These are phyloP conservation scores for Didymella glomerata DNA, from an alignment of 2,329 filamentous ascomycete genomes.

Conservation along the genomic window DNA sequence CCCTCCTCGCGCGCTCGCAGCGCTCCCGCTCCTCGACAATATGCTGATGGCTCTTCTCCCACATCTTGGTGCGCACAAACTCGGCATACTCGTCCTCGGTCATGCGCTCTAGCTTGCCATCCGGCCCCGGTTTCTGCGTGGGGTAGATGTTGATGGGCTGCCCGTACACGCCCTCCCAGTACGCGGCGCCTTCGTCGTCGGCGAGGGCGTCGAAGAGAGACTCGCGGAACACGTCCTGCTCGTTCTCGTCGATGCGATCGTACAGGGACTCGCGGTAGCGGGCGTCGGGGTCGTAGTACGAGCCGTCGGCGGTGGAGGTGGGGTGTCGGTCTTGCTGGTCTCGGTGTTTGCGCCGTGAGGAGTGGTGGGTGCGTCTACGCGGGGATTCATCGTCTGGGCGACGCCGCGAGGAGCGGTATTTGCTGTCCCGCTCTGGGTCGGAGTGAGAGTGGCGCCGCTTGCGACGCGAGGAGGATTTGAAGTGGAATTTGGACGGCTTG, in stretches of 20 bases:
- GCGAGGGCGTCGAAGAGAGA: slow-evolving; percentile 96
- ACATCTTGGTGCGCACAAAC: slow-evolving; percentile 89
- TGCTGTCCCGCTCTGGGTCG: slow-evolving; percentile 8
- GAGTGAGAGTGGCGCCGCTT: slow-evolving; percentile 31
- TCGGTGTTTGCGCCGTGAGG: slow-evolving; percentile 31
- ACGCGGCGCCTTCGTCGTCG: slow-evolving; percentile 93
- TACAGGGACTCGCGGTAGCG: slow-evolving; percentile 46
- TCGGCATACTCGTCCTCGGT: slow-evolving; percentile 89
- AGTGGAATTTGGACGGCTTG: slow-evolving; percentile 50
- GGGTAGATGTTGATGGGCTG: slow-evolving; percentile 89
- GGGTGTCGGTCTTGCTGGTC: slow-evolving; percentile 33
- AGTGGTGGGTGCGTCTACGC: slow-evolving; percentile 5
- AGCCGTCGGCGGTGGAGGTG: slow-evolving; percentile 40
- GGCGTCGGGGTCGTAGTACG: slow-evolving; percentile 44
- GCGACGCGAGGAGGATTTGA: slow-evolving; percentile 46
- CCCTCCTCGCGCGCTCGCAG: slow-evolving; percentile 57
- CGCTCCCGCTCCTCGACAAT: slow-evolving; percentile 77
- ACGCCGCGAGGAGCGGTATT: slow-evolving; percentile 26
- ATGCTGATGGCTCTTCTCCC: slow-evolving; percentile 90
- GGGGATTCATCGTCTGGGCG: slow-evolving; percentile 21
- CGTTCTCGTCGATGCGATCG: slow-evolving; percentile 33
- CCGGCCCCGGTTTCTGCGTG: slow-evolving; percentile 61
- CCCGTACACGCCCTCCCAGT: slow-evolving; percentile 96
- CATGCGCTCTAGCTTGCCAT: slow-evolving; percentile 79
- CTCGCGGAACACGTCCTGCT: slow-evolving; percentile 77